Evolutionary conservation across 2,329 filamentous ascomycete species (phyloP), one percentile per base, ranked within the genome.

Genomic region (Beauveria scarabaeidicola): DNA sequence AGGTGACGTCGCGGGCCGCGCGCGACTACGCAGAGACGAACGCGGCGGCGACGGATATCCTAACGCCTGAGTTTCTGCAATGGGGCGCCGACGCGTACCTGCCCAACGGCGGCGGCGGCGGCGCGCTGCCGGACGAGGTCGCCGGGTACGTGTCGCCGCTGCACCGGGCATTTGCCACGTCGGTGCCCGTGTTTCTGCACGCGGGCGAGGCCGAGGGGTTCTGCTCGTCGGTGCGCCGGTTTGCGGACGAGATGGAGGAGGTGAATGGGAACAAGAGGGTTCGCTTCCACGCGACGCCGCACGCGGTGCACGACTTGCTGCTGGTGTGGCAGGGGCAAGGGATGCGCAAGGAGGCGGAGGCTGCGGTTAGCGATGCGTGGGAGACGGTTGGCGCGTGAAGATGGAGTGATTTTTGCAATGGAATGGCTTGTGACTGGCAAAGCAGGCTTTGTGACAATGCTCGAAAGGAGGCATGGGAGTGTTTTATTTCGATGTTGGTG

Each of bases 181-280:
- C 21, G 41, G 59, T 61, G 47, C 59, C 52, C 3, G 5, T 61
- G 25, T 56, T 61, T 11, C n/a, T 61, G 27, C 59, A 61, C 38
- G 52, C 52, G 10, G 52, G 59, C 40, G 59, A 21, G 36, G 59
- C 44, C n/a, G 59, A 61, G 48, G 53, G 46, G 8, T 61, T 61
- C 21, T 56, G 59, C 46, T 10, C 52, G 11, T 11, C 29, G 43
- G 47, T 61, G 21, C 29, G 43, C 11, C 15, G 25, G 15, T 61
- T 61, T 19, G 38, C 46, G 6, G 27, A 29, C 11, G 7, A 61
- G 46, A 61, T 61, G 59, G n/a, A 25, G 25, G 52, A 52, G 52
- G 10, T 51, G 7, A 57, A 57, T n/a, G 46, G 52, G 10, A 29
- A 25, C 5, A 29, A 3, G 3, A 36, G 2, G 36, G 36, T 57